phyloP scores from a whole-genome alignment of 225 moss, liverwort and hornwort genomes.

The Marchantia paleacea region DNA sequence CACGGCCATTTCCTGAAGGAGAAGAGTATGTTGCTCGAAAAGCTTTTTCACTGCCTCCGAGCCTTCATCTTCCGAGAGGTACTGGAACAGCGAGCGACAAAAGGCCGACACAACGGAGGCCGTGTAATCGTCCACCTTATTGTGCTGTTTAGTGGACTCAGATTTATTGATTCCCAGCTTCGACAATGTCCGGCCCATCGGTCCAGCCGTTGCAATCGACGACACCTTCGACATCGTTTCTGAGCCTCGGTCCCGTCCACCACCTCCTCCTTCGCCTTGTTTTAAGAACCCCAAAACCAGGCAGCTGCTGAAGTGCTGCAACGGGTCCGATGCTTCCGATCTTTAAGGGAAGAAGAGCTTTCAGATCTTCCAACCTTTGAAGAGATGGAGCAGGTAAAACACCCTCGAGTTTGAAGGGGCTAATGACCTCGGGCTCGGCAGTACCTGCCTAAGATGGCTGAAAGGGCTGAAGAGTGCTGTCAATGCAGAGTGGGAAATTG shows the following conservation, averaged over 20 bases:
- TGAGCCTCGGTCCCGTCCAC: not conserved
- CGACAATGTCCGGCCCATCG: not conserved
- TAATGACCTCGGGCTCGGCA: not conserved
- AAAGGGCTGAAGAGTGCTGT: not conserved
- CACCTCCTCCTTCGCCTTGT: too few species aligned
- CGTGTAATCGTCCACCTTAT: not conserved
- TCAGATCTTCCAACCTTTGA: not conserved
- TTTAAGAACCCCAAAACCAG: not conserved
- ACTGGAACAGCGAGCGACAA: not conserved
- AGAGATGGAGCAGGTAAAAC: not conserved
- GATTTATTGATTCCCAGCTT: not conserved
- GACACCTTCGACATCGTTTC: not conserved
- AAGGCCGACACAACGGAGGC: not conserved
- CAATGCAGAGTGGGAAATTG: not conserved
- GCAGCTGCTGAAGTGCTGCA: not conserved
- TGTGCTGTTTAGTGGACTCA: not conserved
- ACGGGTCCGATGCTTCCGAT: not conserved
- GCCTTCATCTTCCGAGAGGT: not conserved
- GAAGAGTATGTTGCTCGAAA: not conserved
- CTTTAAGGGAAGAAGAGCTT: not conserved
- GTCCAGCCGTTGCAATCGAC: not conserved
- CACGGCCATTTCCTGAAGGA: not conserved
- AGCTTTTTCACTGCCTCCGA: not conserved
- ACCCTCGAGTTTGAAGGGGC: not conserved
- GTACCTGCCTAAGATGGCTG: not conserved